These are phyloP conservation scores for Elsinoe fawcettii DNA, from an alignment of 2,329 filamentous ascomycete species.

Conservation along the genomic window DNA sequence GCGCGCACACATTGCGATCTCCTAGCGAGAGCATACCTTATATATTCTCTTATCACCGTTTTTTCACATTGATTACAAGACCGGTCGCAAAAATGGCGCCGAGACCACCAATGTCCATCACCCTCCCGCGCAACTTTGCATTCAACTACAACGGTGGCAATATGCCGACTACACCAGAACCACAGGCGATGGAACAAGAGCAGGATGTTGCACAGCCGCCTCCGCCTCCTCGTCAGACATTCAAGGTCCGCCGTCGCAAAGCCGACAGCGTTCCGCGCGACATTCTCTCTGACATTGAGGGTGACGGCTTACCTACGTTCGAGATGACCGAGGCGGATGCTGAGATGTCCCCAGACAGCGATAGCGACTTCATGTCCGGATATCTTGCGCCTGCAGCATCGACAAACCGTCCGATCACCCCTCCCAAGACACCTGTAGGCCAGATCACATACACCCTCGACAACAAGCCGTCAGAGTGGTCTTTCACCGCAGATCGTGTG, in stretches of 20 bases:
- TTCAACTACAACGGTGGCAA: slow-evolving; percentile 42
- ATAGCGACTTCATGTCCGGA: slow-evolving; percentile 24
- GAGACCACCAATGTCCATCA: slow-evolving; percentile 41
- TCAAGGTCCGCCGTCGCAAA: slow-evolving; percentile 43
- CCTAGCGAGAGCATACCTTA: not conserved
- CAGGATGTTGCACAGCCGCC: slow-evolving; percentile 29
- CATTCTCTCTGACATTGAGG: slow-evolving; percentile 21
- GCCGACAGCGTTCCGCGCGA: slow-evolving; percentile 24
- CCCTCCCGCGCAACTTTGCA: slow-evolving; percentile 43
- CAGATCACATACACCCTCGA: slow-evolving; percentile 31
- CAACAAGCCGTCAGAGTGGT: slow-evolving; percentile 23
- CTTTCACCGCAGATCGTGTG: slow-evolving; percentile 33
- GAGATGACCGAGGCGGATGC: slow-evolving; percentile 37
- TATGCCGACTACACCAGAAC: slow-evolving; percentile 37
- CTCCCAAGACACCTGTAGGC: slow-evolving; percentile 43
- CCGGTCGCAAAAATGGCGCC: slow-evolving; percentile 27
- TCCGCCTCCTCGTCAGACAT: slow-evolving; percentile 39
- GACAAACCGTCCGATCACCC: slow-evolving; percentile 34
- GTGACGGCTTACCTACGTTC: slow-evolving; percentile 41
- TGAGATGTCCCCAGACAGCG: slow-evolving; percentile 25
- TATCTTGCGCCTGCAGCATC: slow-evolving; percentile 37
- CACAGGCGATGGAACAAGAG: slow-evolving; percentile 20
- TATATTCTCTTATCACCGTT: not conserved
- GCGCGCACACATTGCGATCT: not conserved
- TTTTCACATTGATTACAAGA: not conserved